These are phyloP conservation scores for Endocalyx cinctus DNA, from an alignment of 2,329 filamentous ascomycete genomes.

Conservation along the genomic window DNA sequence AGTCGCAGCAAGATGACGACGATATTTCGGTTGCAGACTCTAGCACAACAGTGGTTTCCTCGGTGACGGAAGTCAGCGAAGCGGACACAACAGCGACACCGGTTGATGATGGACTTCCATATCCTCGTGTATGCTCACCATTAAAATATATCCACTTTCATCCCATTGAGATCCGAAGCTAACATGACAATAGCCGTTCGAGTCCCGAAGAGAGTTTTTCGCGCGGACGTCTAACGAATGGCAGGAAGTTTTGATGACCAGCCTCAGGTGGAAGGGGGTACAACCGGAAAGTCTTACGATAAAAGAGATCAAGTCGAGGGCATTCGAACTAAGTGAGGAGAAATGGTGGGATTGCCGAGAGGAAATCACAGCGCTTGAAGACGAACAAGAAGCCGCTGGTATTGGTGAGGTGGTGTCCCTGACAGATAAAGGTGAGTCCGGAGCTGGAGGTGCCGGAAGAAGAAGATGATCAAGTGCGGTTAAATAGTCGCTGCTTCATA, in stretches of 20 bases:
- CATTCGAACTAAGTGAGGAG: constrained; percentile 86
- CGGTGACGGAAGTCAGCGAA: constrained; percentile 44
- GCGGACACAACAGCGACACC: constrained; percentile 41
- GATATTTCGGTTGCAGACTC: constrained; percentile 37
- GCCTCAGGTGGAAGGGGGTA: constrained; percentile 62
- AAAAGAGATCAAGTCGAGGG: constrained; percentile 90
- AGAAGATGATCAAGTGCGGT: constrained; percentile 17
- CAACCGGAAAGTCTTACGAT: constrained; percentile 65
- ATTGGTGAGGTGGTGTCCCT: constrained; percentile 93
- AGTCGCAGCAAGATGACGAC: too few relatives aligned
- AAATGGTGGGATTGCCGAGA: constrained; percentile 99
- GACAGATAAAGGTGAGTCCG: constrained; percentile 62
- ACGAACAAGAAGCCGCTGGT: constrained; percentile 91
- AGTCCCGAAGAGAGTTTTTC: constrained; percentile 89
- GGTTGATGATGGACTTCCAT: constrained; percentile 71
- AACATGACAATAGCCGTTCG: constrained; percentile 66
- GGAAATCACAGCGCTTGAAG: constrained; percentile 85
- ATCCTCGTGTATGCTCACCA: constrained; percentile 48
- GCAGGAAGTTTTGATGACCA: constrained; percentile 81
- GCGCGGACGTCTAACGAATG: constrained; percentile 80
- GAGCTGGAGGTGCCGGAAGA: constrained; percentile 40
- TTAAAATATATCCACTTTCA: too few relatives aligned
- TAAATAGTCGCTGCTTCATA: too few relatives aligned
- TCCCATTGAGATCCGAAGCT: too few relatives aligned
- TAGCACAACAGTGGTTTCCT: constrained; percentile 27